A percentile compares a stretch with the other conserved stretches of the same genome.
Evolutionary conservation across 768 basidiomycete species (phyloP).

Genomic region (Amanita rubescens): DNA sequence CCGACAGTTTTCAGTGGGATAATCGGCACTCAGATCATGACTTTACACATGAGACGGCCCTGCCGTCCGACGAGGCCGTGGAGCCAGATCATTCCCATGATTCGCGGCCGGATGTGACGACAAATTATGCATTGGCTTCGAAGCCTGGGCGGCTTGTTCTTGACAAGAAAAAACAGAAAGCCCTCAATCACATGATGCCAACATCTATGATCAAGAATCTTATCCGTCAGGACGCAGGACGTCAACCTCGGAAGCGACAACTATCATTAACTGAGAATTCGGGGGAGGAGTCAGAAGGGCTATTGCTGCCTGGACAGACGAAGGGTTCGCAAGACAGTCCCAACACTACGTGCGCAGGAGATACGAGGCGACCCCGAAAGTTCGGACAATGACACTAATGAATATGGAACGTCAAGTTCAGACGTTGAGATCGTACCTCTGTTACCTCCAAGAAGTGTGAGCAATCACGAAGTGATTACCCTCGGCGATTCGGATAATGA

Average conservation of each 20-base stretch:
- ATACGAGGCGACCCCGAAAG: slow-evolving; percentile 63
- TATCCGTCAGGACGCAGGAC: slow-evolving; percentile 15
- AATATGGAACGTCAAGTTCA: slow-evolving; percentile 7
- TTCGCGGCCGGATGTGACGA: slow-evolving; percentile 1
- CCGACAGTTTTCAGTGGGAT: neutral
- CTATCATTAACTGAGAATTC: slow-evolving; percentile 1
- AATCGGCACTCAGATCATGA: neutral
- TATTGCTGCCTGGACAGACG: slow-evolving; percentile 48
- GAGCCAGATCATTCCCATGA: neutral
- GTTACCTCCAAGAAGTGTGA: too few relatives aligned
- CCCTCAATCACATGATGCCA: slow-evolving; percentile 46
- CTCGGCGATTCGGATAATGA: slow-evolving; percentile 11
- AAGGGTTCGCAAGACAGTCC: slow-evolving; percentile 28
- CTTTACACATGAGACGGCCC: neutral
- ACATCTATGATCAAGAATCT: slow-evolving; percentile 39
- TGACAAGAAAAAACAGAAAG: slow-evolving; percentile 25
- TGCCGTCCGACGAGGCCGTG: neutral
- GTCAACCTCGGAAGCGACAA: slow-evolving; percentile 8
- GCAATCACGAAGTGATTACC: slow-evolving; percentile 13
- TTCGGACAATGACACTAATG: slow-evolving; percentile 29
- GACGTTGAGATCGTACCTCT: neutral
- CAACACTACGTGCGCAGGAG: slow-evolving; percentile 25
- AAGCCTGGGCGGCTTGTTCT: slow-evolving; percentile 22
- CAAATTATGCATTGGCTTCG: neutral
- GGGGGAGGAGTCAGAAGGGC: slow-evolving; percentile 17